Base-by-base conservation (phyloP, 163 green algal species). In the Chlorella variabilis region DNA sequence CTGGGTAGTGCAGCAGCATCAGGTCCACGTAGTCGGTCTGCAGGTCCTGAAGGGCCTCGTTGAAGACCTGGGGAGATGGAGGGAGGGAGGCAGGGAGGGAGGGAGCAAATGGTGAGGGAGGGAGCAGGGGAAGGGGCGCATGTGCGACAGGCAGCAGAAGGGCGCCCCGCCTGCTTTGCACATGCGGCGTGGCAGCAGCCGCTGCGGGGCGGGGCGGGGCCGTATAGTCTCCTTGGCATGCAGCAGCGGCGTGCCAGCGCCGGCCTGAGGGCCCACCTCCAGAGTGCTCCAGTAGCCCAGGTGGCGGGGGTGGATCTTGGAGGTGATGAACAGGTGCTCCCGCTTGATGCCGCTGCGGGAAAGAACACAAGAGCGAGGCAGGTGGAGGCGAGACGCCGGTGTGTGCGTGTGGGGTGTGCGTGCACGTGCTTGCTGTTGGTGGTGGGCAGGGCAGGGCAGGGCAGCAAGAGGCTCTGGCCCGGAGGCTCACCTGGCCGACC, bases 1-100 rank as follows among this genome's bases (percentile, higher is more conserved):
- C 77, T 23, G 93, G 88, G 86, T 97, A 98, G 84, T 98, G 94
- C 81, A 98, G 89, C 51, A 97, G 85, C 56, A 97, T 84, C 15
- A 97, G 88, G 79, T 98, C 93, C 3, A 98, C 25, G 76, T 95
- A 95, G 29, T 81, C 45, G 20, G 83, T 91, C 31, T 81, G 63
- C 49, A 98, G 83, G 69, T 96, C 88, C 8, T 45, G 68, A 31
- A 93, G 78, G 17, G 83, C 86, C 34, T 81, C 56, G 8, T 49
- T 9, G 5, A 82, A 54, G 27, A 71, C 42, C 54, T 80, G 45
- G 11, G 65, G 31, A 41, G 21, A 3, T 23, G 2, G 31, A 0
- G 20, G 29, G 20, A 31, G 56, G 4, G 73, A 25, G 2, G 45
- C 45, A 54, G 45, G 11, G 15, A 54, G 45, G 15, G 11, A 54